These are phyloP conservation scores for Tolypocladium sp. DNA, from an alignment of 2,329 filamentous ascomycete species.

Conservation along the genomic window DNA sequence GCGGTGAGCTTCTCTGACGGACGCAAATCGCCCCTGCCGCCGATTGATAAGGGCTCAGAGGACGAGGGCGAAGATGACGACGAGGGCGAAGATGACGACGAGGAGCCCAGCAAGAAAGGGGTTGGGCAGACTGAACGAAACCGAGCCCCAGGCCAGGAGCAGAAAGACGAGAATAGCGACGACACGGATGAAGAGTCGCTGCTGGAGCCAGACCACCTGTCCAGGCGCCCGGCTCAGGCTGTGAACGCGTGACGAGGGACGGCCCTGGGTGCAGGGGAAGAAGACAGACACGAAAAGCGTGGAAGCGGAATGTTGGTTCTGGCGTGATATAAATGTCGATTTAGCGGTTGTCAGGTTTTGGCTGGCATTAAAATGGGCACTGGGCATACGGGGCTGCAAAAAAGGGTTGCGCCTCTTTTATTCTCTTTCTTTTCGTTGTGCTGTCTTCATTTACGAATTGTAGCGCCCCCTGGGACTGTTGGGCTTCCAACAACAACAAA, in stretches of 20 bases:
- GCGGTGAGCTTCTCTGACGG: slow-evolving; percentile 53
- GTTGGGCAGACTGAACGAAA: neutral
- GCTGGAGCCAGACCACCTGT: slow-evolving; percentile 17
- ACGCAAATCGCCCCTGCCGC: slow-evolving; percentile 44
- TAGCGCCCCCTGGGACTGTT: neutral
- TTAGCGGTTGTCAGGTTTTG: neutral
- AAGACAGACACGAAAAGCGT: neutral
- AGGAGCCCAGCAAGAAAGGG: slow-evolving; percentile 4
- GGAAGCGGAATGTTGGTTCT: slow-evolving; percentile 3
- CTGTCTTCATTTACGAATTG: neutral
- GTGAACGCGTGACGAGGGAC: slow-evolving; percentile 19
- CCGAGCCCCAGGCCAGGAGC: neutral
- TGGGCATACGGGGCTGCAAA: neutral
- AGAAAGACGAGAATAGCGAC: slow-evolving; percentile 12
- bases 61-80: slow-evolving; percentile 8
- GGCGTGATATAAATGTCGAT: neutral
- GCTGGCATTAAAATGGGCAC: neutral
- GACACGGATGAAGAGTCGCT: slow-evolving; percentile 19
- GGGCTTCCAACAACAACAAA: neutral
- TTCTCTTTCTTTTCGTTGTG: neutral
- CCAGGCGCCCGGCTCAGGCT: slow-evolving; percentile 19
- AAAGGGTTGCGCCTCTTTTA: neutral
- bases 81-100: slow-evolving; percentile 12
- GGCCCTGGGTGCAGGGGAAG: neutral
- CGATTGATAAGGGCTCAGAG: slow-evolving; percentile 27